Conservation (phyloP, 257 asterid species). For the Solanum neorickii region DNA sequence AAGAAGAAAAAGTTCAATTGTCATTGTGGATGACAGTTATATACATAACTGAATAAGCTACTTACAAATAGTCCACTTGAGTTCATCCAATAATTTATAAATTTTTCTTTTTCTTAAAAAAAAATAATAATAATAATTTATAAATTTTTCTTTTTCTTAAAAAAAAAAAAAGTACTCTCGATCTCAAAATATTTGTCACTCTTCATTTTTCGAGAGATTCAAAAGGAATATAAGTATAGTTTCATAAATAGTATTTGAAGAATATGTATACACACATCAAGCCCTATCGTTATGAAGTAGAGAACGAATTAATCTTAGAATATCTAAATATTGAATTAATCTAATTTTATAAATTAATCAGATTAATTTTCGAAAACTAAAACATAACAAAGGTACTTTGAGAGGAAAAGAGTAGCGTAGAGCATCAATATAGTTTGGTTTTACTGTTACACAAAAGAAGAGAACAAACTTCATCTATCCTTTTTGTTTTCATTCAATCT, state of each 20-base stretch:
- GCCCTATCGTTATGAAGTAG: too few species aligned
- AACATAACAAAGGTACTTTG: not conserved
- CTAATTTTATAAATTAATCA: too few species aligned
- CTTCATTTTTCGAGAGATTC: not conserved
- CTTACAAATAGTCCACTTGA: not conserved
- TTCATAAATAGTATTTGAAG: not conserved
- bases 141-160: not conserved
- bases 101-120: not conserved
- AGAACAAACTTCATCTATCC: not conserved
- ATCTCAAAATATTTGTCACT: not conserved
- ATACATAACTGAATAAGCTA: not conserved
- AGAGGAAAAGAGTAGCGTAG: not conserved
- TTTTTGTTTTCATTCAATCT: not conserved
- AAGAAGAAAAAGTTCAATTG: not conserved
- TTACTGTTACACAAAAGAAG: not conserved
- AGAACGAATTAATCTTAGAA: too few species aligned
- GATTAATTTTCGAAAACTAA: not conserved
- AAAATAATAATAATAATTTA: not conserved
- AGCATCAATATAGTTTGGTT: not conserved
- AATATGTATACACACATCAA: not conserved
- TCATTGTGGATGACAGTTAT: not conserved
- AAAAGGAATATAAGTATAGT: not conserved
- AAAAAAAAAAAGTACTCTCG: not conserved
- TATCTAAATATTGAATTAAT: too few species aligned
- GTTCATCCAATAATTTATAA: not conserved